Evolutionary conservation across 2,329 filamentous ascomycete species (phyloP).

Genomic region (Exophiala sp.): DNA sequence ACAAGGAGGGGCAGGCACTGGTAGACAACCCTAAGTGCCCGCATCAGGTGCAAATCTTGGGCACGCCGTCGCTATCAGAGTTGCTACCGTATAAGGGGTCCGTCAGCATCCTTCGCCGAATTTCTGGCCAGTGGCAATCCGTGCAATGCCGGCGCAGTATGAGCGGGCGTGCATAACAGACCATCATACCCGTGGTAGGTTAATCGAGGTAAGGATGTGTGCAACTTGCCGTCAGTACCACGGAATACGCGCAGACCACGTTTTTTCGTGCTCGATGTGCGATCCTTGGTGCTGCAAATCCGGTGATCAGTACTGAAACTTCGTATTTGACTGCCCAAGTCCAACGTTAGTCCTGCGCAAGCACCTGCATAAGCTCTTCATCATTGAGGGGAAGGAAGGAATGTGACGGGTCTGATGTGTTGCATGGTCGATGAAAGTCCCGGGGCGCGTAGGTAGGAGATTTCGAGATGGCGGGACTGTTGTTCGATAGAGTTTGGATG

Average conservation of each 20-base stretch:
- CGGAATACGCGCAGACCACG: not conserved
- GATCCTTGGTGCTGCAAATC: not conserved
- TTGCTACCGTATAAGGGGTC: too few relatives aligned
- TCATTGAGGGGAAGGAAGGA: constrained; percentile 5
- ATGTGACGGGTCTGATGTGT: constrained; percentile 6
- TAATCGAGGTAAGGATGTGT: too few relatives aligned
- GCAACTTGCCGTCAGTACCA: not conserved
- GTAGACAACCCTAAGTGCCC: too few relatives aligned
- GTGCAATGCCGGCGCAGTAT: too few relatives aligned
- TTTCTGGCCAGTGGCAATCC: too few relatives aligned
- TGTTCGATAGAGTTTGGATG: constrained; percentile 7
- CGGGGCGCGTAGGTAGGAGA: not conserved
- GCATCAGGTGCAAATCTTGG: too few relatives aligned
- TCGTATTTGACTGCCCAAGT: not conserved
- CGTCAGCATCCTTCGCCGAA: too few relatives aligned
- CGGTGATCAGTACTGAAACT: not conserved
- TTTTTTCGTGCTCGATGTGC: not conserved
- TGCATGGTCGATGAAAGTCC: not conserved
- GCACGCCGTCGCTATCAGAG: too few relatives aligned
- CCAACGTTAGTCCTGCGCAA: constrained; percentile 6
- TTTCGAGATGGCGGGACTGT: not conserved
- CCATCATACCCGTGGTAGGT: too few relatives aligned
- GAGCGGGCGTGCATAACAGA: too few relatives aligned
- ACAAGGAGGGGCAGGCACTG: too few relatives aligned
- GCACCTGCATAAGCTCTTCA: constrained; percentile 19